These are phyloP conservation scores for Pseudopyricularia javanii DNA, from an alignment of 2,329 filamentous ascomycete species.

Conservation along the genomic window DNA sequence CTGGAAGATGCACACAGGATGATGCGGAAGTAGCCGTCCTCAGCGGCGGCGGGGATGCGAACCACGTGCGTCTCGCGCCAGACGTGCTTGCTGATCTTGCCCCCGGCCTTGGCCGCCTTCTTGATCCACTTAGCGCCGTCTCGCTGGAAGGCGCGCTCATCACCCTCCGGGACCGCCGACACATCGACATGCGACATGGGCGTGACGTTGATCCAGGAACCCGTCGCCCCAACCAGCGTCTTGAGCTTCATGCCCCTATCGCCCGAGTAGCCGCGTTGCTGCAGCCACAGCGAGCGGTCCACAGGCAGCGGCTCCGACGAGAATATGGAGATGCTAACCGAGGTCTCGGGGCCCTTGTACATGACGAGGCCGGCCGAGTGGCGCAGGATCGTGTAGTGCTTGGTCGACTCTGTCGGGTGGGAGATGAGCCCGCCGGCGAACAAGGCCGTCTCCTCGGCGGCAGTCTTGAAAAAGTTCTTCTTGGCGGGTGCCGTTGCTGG, in stretches of 20 bases:
- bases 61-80: constrained; percentile 52
- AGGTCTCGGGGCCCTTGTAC: constrained; percentile 53
- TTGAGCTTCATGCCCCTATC: constrained; percentile 57
- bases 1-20: constrained; percentile 38
- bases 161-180: constrained; percentile 36
- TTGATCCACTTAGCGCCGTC: constrained; percentile 54
- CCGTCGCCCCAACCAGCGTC: constrained; percentile 44
- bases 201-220: constrained; percentile 57
- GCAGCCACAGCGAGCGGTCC: constrained; percentile 52
- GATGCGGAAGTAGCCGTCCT: constrained; percentile 58
- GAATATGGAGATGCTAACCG: constrained; percentile 52
- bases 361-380: constrained; percentile 53
- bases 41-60: constrained; percentile 48
- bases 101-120: constrained; percentile 33
- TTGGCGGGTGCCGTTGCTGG: neutral
- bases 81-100: constrained; percentile 31
- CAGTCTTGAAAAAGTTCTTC: constrained; percentile 28
- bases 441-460: constrained; percentile 46
- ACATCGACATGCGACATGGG: constrained; percentile 34
- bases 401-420: constrained; percentile 51
- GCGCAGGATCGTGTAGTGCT: constrained; percentile 53
- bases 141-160: constrained; percentile 56
- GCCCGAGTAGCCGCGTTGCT: constrained; percentile 56
- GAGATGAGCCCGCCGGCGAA: constrained; percentile 53
- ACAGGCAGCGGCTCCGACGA: constrained; percentile 42